These are phyloP conservation scores for Glycine tomentella DNA, from an alignment of 306 rosid genomes.

Conservation along the genomic window DNA sequence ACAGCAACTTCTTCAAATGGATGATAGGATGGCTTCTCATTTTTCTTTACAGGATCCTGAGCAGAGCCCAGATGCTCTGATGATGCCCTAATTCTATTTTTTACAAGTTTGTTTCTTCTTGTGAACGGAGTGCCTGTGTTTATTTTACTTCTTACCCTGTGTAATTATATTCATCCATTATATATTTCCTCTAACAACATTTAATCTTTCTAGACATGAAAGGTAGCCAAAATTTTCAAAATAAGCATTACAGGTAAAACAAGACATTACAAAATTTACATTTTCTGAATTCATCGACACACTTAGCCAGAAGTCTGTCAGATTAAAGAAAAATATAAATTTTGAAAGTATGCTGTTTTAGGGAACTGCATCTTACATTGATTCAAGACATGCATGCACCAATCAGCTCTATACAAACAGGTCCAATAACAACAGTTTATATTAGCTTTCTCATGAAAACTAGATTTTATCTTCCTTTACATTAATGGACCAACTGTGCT, in stretches of 20 bases:
- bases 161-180: constrained; percentile 37
- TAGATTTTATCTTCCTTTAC: too few relatives aligned
- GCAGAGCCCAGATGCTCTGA: constrained; percentile 69
- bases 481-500: not conserved
- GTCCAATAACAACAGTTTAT: constrained; percentile 15
- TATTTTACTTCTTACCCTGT: constrained; percentile 65
- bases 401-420: constrained; percentile 25
- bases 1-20: constrained; percentile 82
- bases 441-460: too few relatives aligned
- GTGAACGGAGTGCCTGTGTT: constrained; percentile 49
- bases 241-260: not conserved
- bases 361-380: constrained; percentile 27
- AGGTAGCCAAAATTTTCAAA: constrained; percentile 21
- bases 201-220: constrained; percentile 21
- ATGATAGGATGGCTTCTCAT: constrained; percentile 79
- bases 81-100: constrained; percentile 70
- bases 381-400: too few relatives aligned
- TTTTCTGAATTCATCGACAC: constrained; percentile 19
- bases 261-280: constrained; percentile 24
- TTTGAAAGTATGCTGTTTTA: constrained; percentile 9
- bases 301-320: not conserved
- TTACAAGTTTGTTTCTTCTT: constrained; percentile 60
- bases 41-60: constrained; percentile 68
- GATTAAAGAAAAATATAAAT: constrained; percentile 11
- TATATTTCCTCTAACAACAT: not conserved